Base-by-base conservation (phyloP, 345 rosid species). In the Jatropha curcas region DNA sequence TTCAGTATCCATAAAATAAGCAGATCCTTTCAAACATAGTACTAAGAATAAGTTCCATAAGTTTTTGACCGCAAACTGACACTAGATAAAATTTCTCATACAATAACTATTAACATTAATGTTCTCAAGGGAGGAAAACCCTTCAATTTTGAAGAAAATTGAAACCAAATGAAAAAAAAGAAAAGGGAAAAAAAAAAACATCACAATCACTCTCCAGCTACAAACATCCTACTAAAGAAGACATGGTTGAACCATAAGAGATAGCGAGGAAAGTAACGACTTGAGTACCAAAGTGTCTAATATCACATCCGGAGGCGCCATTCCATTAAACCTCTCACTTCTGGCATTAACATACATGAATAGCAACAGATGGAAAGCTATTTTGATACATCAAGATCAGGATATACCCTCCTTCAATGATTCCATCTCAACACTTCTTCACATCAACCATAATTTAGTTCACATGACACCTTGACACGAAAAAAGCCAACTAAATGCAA, bases 191-290 rank as follows among this genome's bases (percentile, higher is more conserved):
- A 6, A 25, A 45, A 19, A 22, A 76, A 72, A 55, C 85, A 84
- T 59, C 85, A 84, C 90, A 84, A 80, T 68, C 85, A 80, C 84
- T 80, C 82, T 82, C 86, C 82, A 57, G 66, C 83, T 84, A 81
- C 84, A 76, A 75, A 71, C 85, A 80, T 77, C 74, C 76, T 77
- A 79, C 71, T 77, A 77, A 46, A 66, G n/a, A 48, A 70, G 33
- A 79, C 72, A 67, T 45, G 76, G 73, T 65, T 76, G 74, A 83
- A 83, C 69, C 60, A 46, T 65, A 77, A 63, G 33, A 37, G 76
- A 68, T 56, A 11, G 69, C 60, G 48, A 64, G 74, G 75, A 63
- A 67, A 58, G 77, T 46, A 70, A 20, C 25, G 76, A 62, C 72
- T 67, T 7, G 59, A 68, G 59, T 71, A 68, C 65, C 74, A 71